Conservation (phyloP, 2,329 filamentous ascomycete species). For the Neocucurbitaria cava region DNA sequence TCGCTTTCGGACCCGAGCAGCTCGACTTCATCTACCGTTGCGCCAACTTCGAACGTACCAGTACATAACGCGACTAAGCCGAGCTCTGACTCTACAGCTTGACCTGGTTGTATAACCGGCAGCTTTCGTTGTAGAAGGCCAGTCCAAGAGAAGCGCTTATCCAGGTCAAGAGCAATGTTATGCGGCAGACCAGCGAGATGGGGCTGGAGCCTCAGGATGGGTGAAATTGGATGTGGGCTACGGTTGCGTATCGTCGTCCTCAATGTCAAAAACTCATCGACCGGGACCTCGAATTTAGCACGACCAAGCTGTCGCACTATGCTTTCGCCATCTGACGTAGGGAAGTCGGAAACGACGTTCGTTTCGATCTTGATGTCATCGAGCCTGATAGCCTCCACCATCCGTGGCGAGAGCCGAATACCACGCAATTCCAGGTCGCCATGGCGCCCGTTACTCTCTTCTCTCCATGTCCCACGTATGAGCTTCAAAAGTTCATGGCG, state of each 20-base stretch:
- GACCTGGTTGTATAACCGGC: conserved; percentile 66
- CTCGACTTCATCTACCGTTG: conserved; percentile 79
- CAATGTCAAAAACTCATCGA: conserved; percentile 73
- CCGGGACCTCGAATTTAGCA: conserved; percentile 56
- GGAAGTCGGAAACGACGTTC: conserved; percentile 32
- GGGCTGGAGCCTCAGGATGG: conserved; percentile 78
- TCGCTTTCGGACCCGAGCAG: conserved; percentile 47
- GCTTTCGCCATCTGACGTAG: conserved; percentile 10
- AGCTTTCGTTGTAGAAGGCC: conserved; percentile 80
- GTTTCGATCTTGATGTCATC: conserved; percentile 76
- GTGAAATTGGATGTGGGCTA: conserved; percentile 69
- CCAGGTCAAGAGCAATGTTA: conserved; percentile 78
- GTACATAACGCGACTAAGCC: conserved; percentile 78
- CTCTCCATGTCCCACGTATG: conserved; percentile 75
- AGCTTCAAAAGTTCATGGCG: conserved; percentile 78
- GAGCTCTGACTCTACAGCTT: conserved; percentile 67
- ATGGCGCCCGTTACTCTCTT: conserved; percentile 59
- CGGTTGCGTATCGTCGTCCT: conserved; percentile 77
- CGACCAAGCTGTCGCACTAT: conserved; percentile 49
- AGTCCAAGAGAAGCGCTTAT: conserved; percentile 83
- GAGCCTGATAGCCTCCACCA: conserved; percentile 83
- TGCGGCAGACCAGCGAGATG: conserved; percentile 75
- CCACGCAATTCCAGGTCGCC: conserved; percentile 79
- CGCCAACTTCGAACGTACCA: conserved; percentile 83
- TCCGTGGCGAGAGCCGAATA: conserved; percentile 74